These are phyloP conservation scores for Suillus alpinus DNA, from an alignment of 768 basidiomycete genomes.

Conservation along the genomic window DNA sequence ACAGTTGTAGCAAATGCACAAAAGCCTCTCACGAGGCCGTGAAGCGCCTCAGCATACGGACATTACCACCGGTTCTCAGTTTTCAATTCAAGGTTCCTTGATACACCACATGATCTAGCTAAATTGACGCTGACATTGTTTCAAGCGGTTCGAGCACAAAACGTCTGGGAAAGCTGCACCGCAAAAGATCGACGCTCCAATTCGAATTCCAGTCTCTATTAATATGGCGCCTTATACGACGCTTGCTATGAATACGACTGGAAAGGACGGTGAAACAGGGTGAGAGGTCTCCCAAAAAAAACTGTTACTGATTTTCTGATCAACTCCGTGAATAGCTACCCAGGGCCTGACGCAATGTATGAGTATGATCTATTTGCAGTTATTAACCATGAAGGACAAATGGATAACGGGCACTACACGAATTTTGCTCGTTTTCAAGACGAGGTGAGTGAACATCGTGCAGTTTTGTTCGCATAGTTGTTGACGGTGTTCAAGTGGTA, in stretches of 20 bases:
- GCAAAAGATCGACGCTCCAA: conserved; percentile 79
- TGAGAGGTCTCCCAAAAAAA: conserved; percentile 12
- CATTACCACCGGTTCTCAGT: conserved; percentile 84
- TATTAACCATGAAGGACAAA: conserved; percentile 91
- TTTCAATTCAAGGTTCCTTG: conserved; percentile 87
- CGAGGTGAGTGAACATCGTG: conserved; percentile 53
- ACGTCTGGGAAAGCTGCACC: conserved; percentile 67
- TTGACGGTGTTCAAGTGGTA: conserved; percentile 64
- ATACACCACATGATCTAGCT: background rate
- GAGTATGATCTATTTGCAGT: conserved; percentile 92
- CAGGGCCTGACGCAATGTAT: conserved; percentile 68
- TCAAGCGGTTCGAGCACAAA: conserved; percentile 89
- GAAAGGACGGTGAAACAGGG: conserved; percentile 40
- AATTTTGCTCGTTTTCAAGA: conserved; percentile 82
- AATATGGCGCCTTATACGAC: conserved; percentile 91
- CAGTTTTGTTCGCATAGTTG: background rate
- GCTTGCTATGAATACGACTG: conserved; percentile 48
- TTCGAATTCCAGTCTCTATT: conserved; percentile 78
- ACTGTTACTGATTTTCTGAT: background rate
- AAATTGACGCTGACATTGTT: background rate
- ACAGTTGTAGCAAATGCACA: conserved; percentile 80
- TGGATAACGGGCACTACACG: conserved; percentile 94
- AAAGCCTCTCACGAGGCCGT: conserved; percentile 71
- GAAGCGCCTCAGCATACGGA: conserved; percentile 81
- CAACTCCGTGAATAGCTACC: conserved; percentile 30